Evolutionary conservation across 208 protist species (phyloP).

Genomic region (Crithidia expoeki): DNA sequence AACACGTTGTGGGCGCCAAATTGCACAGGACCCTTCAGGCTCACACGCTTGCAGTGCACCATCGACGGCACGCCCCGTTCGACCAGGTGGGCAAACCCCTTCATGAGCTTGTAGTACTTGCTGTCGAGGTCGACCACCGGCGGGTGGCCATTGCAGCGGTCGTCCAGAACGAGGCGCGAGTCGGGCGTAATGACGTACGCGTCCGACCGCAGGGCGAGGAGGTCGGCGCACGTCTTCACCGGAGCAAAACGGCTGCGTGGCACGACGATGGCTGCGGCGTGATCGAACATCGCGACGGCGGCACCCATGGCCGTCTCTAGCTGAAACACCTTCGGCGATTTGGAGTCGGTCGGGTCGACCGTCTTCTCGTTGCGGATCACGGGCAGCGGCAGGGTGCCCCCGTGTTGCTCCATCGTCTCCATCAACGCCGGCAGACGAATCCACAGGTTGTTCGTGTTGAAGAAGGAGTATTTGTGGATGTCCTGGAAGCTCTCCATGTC

Average conservation of each 20-base stretch:
- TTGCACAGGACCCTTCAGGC: constrained; percentile 59
- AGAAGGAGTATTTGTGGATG: constrained; percentile 97
- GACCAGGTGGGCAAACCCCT: constrained; percentile 64
- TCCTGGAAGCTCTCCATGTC: constrained; percentile 96
- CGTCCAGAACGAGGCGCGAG: constrained; percentile 57
- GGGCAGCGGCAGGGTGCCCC: constrained; percentile 71
- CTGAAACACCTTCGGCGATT: constrained; percentile 79
- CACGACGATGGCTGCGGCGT: constrained; percentile 90
- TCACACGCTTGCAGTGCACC: constrained; percentile 59
- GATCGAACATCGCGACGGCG: constrained; percentile 95
- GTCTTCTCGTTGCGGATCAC: constrained; percentile 90
- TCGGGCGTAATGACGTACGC: constrained; percentile 88
- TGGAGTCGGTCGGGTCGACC: constrained; percentile 71
- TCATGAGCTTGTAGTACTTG: constrained; percentile 80
- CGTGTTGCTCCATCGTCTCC: constrained; percentile 58
- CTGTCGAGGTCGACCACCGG: constrained; percentile 72
- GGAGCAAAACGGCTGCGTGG: constrained; percentile 97
- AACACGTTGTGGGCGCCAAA: constrained; percentile 63
- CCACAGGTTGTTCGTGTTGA: constrained; percentile 99
- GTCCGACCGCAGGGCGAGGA: constrained; percentile 97
- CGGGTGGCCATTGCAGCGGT: constrained; percentile 53
- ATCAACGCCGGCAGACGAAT: constrained; percentile 92
- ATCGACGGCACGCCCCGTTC: constrained; percentile 70
- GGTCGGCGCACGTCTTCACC: constrained; percentile 97
- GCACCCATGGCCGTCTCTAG: constrained; percentile 93